Evolutionary conservation across 306 rosid species (phyloP), one percentile per base, ranked within the genome.

Genomic region (Prunus davidiana): DNA sequence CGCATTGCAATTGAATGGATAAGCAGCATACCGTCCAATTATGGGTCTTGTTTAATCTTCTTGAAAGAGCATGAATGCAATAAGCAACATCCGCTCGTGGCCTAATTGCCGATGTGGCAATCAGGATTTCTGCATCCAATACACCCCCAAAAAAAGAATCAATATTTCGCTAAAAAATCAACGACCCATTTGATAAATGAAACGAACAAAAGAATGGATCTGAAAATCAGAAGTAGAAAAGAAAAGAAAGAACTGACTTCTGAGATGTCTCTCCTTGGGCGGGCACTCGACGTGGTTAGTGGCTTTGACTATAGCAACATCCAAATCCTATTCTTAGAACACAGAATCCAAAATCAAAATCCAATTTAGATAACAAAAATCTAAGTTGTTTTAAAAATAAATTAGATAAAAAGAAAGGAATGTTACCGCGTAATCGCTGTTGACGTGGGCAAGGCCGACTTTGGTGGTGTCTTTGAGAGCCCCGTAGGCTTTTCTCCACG

Each of bases 391-490:
- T 6, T 12, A 8, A 9, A 8, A 50, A 18, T 71, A 10, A 27
- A 47, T 32, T 28, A 12, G 38, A 20, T 32, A 2, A 47, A 45
- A 38, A 49, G 19, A 18, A 73, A 57, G 16, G 9, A 34, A 51
- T 1, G 12, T 16, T 72, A 88, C 91, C 89, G 98, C 99, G 74
- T 89, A 96, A 75, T 96, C 99, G 93, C 99, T 96, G 73, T 96
- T 96, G 96, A 96, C 99, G 79, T 93, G 98, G 70, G 99, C 99
- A 78, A 96, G 98, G 58, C 99, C 99, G 84, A 96, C 99, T 96
- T 91, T 96, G 87, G 99, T 92, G 77, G 87, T 22, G 81, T 96
- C 99, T 76, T 96, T 96, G 82, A 96, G 73, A 70, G 98, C 98
- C 43, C 99, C 99, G 67, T 92, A 96, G 51, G 97, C 99, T 89